These are phyloP conservation scores for Eucalyptus urophylla DNA, from an alignment of 345 rosid genomes.

Conservation along the genomic window DNA sequence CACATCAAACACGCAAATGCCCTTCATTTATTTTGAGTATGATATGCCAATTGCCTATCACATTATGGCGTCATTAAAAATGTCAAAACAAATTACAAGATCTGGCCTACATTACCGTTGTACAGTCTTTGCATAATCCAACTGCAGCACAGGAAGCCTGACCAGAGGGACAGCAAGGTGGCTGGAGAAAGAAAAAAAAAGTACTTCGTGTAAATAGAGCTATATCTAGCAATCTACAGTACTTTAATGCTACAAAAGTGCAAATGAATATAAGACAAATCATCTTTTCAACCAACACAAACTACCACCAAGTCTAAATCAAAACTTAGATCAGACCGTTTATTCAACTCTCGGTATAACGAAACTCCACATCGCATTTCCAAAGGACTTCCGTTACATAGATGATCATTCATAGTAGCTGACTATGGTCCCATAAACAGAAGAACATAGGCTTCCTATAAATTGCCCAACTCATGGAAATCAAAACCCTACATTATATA, in stretches of 20 bases:
- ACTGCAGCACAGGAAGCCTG: conserved; percentile 43
- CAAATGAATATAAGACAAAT: not conserved
- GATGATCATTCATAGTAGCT: not conserved
- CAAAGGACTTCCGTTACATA: not conserved
- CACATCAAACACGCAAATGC: not conserved
- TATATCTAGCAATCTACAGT: not conserved
- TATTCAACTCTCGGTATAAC: not conserved
- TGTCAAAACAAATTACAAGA: not conserved
- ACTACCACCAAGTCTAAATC: not conserved
- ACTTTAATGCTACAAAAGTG: not conserved
- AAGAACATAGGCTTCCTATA: not conserved
- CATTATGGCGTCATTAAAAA: not conserved
- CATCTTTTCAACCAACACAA: not conserved
- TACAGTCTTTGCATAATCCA: conserved; percentile 91
- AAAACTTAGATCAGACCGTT: not conserved
- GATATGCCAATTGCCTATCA: not conserved
- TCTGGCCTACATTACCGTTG: conserved; percentile 51
- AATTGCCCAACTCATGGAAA: not conserved
- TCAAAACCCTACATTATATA: not conserved
- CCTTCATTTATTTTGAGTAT: not conserved
- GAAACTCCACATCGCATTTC: not conserved
- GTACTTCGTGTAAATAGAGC: not conserved
- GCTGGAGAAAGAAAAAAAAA: conserved; percentile 23
- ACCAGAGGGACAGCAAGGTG: conserved; percentile 76
- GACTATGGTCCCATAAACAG: not conserved